Evolutionary conservation across 768 basidiomycete genomes (phyloP), one percentile per base, ranked within the genome.

Genomic region (Chalciporus chontae): DNA sequence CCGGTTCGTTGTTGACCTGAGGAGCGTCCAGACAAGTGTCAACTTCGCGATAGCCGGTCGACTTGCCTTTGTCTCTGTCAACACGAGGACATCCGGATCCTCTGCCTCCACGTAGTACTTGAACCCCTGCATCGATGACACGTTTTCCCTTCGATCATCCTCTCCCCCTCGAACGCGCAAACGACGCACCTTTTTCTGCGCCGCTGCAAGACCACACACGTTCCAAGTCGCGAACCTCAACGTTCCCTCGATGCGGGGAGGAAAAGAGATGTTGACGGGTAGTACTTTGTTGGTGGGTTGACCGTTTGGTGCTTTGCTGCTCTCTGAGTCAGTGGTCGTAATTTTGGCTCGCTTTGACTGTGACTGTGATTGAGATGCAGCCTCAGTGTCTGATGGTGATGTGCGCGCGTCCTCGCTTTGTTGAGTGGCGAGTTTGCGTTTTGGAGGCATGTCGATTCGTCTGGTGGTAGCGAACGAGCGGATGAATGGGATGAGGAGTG

Each of bases 41-140:
- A 29, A 47, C 39, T n/a, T n/a, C n/a, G 61, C 48, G 40, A 58
- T 21, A 21, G 3, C 9, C 6, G 4, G 15, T 19, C 3, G 0
- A 2, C 55, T 45, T 36, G 81, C 89, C 76, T 93, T 94, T 9
- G 90, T 93, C 71, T 94, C 92, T 0, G 88, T 90, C 38, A 94
- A 71, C 14, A 94, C 77, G 19, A 94, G 73, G 23, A 94, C 74
- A 61, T 94, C 92, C 0, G 92, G 81, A 61, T 93, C 84, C 58
- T 94, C 92, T 2, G 90, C 90, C 56, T 89, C 84, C 27, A 93
- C 74, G 61, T 94, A 94, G 59, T 72, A 63, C 58, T 82, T 84
- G 70, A 94, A 91, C 0, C 91, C 91, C 84, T 88, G 54, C 8
- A n/a, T 0, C 31, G n/a, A 31, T n/a, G 43, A 53, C 10, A 38